phyloP scores from a whole-genome alignment of 805 yeast species.

The Spathaspora gorwiae region DNA sequence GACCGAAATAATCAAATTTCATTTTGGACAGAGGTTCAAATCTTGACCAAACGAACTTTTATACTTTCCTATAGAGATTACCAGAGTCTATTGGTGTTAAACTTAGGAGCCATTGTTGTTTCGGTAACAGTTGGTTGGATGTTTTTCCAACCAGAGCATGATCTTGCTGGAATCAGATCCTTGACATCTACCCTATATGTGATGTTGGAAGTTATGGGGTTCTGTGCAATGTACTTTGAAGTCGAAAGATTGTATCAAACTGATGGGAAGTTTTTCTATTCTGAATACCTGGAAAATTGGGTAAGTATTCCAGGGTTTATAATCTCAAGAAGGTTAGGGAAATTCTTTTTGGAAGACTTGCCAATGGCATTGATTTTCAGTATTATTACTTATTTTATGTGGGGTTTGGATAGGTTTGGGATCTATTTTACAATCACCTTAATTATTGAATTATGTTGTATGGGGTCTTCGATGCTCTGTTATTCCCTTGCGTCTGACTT shows the following conservation, averaged over 20 bases:
- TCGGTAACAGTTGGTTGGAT: constrained; percentile 75
- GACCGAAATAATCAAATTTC: constrained; percentile 19
- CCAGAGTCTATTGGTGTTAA: constrained; percentile 28
- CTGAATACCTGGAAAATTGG: constrained; percentile 69
- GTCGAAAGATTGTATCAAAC: constrained; percentile 33
- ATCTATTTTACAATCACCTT: constrained; percentile 56
- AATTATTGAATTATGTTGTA: constrained; percentile 52
- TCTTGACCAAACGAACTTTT: constrained; percentile 33
- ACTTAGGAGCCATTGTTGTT: constrained; percentile 42
- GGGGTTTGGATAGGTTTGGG: constrained; percentile 66
- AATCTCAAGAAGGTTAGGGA: constrained; percentile 60
- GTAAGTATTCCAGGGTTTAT: constrained; percentile 66
- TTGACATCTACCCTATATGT: constrained; percentile 34
- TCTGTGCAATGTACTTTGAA: constrained; percentile 37
- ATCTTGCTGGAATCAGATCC: constrained; percentile 64
- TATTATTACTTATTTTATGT: constrained; percentile 67
- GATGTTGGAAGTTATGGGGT: constrained; percentile 36
- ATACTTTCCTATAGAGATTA: constrained; percentile 30
- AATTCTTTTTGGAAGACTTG: constrained; percentile 65
- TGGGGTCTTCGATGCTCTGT: constrained; percentile 49
- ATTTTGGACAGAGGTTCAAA: constrained; percentile 22
- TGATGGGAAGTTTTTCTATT: constrained; percentile 33
- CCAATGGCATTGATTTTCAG: constrained; percentile 58
- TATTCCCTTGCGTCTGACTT: constrained; percentile 60
- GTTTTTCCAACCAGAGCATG: constrained; percentile 57